phyloP scores from a whole-genome alignment of 1,284 basidiomycete genomes.

The Rhodotorula sp. region DNA sequence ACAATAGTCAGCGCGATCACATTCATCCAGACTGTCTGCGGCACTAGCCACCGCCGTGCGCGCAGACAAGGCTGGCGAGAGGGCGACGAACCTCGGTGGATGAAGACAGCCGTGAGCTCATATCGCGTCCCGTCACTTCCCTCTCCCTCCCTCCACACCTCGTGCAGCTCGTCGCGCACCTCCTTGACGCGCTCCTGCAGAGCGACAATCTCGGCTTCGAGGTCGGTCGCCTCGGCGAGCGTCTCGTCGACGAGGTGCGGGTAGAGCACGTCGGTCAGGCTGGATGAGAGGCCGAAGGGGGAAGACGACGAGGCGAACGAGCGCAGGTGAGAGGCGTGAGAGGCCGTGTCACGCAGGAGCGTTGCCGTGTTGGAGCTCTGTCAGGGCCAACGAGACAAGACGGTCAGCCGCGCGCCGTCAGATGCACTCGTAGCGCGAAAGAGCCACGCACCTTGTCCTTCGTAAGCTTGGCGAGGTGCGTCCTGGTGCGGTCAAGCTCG shows the following conservation, averaged over 20 bases:
- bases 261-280: conserved; percentile 53
- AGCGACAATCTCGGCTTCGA: conserved; percentile 55
- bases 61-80: too few species aligned
- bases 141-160: conserved; percentile 63
- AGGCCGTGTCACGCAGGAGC: conserved; percentile 42
- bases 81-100: conserved; percentile 71
- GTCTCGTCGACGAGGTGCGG: conserved; percentile 58
- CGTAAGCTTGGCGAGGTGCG: conserved; percentile 66
- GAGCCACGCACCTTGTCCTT: conserved; percentile 38
- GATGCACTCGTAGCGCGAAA: neutral
- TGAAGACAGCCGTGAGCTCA: conserved; percentile 91
- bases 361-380: neutral
- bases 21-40: too few species aligned
- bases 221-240: conserved; percentile 62
- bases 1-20: too few species aligned
- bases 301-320: neutral
- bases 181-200: conserved; percentile 22
- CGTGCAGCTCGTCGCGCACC: conserved; percentile 62
- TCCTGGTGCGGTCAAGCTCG: conserved; percentile 66
- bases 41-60: too few species aligned
- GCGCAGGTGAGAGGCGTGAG: conserved; percentile 35
- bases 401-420: neutral
- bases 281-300: conserved; percentile 27
- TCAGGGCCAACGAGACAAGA: neutral
- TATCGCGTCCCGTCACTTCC: conserved; percentile 55